Base-by-base conservation (phyloP, 331 rosid genomes). In the Pyrus hybrid region DNA sequence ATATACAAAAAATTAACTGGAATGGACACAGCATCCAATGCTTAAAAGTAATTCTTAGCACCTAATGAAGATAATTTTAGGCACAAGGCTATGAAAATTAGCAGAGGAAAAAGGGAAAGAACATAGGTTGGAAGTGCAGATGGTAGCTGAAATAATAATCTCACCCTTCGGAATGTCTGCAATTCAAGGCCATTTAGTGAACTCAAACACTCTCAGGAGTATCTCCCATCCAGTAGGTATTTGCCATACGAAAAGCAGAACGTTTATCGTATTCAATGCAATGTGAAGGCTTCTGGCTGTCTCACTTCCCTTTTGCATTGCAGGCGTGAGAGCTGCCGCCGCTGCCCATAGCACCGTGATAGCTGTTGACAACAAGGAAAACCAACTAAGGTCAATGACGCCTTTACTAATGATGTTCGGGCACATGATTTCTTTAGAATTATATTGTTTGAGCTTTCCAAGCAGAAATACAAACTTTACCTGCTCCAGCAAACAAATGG, bases 221-320 rank as follows among this genome's bases (percentile, higher is more conserved):
- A 92, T 87, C 11, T 92, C 92, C 62, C 87, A 57, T 77, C 97
- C 97, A 25, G 92, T 92, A 53, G 96, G 92, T 68, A 90, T 82
- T 83, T 92, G 97, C 72, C 79, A 86, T 51, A 84, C 70, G 68
- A 92, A 92, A 74, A 92, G 89, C 6, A 87, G 67, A 60, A 90
- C 89, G 54, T 90, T 92, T 29, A 87, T 17, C 2, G 69, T 35
- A 58, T 92, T 92, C 66, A 92, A 76, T 0, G 92, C 79, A 77
- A 92, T 90, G 85, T 92, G 97, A 86, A 92, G 96, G 83, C 79
- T 88, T 86, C 97, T 88, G 14, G 97, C 96, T 13, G 92, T 88
- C 80, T 92, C 96, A 72, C 71, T 87, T 56, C 97, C 97, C 74
- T 80, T 92, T 80, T 88, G 93, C 97, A 92, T 92, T 81, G 93